phyloP scores from a whole-genome alignment of 2,329 filamentous ascomycete species.

The Emmonsiellopsis sp. region DNA sequence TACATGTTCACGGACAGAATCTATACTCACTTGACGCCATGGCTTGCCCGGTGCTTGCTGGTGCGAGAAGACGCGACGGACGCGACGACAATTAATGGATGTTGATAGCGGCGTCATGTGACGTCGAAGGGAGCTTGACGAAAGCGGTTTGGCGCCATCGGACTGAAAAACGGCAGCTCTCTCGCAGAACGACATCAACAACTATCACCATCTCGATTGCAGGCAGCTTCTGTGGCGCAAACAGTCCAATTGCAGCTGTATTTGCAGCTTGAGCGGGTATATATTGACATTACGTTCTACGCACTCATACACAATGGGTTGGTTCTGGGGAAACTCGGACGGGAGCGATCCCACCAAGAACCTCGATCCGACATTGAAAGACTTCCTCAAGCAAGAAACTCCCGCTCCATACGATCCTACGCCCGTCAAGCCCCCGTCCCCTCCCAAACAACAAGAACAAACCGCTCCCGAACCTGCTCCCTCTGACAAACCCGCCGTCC shows the following conservation, averaged over 20 bases:
- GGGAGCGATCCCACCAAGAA: slow-evolving; percentile 54
- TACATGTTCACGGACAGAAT: slow-evolving; percentile 6
- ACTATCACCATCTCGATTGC: background rate
- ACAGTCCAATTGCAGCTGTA: background rate
- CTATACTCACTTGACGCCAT: slow-evolving; percentile 31
- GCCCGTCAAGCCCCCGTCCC: slow-evolving; percentile 15
- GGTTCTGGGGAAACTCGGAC: slow-evolving; percentile 50
- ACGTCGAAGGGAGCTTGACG: slow-evolving; percentile 1
- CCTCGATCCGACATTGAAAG: slow-evolving; percentile 73
- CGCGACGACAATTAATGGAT: slow-evolving; percentile 14
- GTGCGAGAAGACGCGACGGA: slow-evolving; percentile 22
- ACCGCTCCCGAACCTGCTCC: slow-evolving; percentile 13
- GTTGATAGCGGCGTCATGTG: slow-evolving; percentile 6
- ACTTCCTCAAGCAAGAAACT: slow-evolving; percentile 76
- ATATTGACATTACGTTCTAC: background rate
- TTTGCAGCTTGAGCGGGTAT: background rate
- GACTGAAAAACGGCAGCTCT: slow-evolving; percentile 2
- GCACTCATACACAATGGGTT: slow-evolving; percentile 44
- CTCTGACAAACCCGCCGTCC: slow-evolving; percentile 26
- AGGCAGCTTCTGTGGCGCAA: background rate
- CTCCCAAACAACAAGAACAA: slow-evolving; percentile 4
- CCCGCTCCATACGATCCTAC: slow-evolving; percentile 56
- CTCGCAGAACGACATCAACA: background rate
- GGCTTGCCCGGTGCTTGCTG: slow-evolving; percentile 13
- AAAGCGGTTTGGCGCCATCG: slow-evolving; percentile 17